Conservation (phyloP, 306 rosid species). For the Cucumis cinereus region DNA sequence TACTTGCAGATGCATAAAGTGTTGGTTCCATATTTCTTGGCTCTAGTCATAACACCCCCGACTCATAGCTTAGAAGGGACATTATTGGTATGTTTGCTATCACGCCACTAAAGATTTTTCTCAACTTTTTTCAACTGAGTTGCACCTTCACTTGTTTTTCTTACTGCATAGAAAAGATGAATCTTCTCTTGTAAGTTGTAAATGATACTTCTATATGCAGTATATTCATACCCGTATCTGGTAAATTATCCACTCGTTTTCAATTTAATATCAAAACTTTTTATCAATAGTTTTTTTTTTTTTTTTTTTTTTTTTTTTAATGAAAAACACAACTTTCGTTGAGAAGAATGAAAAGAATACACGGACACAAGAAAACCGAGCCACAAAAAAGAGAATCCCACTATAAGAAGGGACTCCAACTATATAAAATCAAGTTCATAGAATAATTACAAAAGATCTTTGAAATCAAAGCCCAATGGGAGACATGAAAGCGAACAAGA, state of each 20-base stretch:
- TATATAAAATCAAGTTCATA: no score
- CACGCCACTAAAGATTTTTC: neutral
- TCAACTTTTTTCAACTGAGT: neutral
- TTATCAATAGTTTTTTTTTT: neutral
- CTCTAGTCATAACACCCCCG: constrained; percentile 60
- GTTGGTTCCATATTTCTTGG: constrained; percentile 66
- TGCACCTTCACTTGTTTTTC: neutral
- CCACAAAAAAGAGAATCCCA: no score
- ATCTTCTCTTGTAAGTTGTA: neutral
- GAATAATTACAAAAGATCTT: no score
- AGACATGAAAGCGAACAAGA: no score
- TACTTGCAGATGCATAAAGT: constrained; percentile 73
- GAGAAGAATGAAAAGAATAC: no score
- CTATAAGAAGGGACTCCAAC: no score
- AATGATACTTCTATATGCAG: neutral
- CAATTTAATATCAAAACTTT: neutral
- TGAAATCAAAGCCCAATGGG: no score
- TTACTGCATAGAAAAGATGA: neutral
- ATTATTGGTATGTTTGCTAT: constrained; percentile 52
- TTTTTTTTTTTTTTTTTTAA: no score
- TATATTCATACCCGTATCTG: neutral
- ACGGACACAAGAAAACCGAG: no score
- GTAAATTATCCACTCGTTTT: neutral
- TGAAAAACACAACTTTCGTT: no score
- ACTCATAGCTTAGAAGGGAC: constrained; percentile 87